phyloP scores from a whole-genome alignment of 371 early-diverging fungal species.

The Ordospora pajunii region DNA sequence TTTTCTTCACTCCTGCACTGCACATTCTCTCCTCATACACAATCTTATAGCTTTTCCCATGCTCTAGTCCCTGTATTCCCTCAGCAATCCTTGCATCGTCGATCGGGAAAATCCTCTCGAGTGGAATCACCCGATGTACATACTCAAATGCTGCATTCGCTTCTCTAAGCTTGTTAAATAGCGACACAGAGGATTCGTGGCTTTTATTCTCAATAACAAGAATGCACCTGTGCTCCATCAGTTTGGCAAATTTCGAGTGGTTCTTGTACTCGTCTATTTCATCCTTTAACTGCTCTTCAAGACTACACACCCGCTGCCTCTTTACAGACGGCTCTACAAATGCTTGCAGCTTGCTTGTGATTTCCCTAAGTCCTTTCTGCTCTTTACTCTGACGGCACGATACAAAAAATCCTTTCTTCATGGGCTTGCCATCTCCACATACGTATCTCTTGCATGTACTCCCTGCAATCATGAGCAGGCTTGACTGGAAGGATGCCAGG shows the following conservation, averaged over 20 bases:
- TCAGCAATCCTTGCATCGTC: conserved; percentile 2
- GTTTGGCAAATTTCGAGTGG: background rate
- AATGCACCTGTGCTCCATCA: conserved; percentile 25
- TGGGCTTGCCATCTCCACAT: background rate
- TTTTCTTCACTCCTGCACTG: background rate
- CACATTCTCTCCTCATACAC: conserved; percentile 30
- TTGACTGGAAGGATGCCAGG: background rate
- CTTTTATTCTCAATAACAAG: conserved; percentile 12
- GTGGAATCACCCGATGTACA: conserved; percentile 24
- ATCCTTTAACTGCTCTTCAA: background rate
- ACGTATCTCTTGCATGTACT: background rate
- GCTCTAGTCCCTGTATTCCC: background rate
- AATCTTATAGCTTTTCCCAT: conserved; percentile 27
- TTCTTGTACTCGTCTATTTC: conserved; percentile 17
- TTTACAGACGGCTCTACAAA: background rate
- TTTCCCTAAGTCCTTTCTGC: conserved; percentile 32
- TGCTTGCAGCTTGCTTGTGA: background rate
- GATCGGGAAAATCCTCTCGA: conserved; percentile 18
- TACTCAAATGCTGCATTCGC: background rate
- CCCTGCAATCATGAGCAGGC: background rate
- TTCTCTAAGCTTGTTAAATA: conserved; percentile 10
- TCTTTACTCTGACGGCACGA: conserved; percentile 34
- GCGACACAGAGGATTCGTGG: background rate
- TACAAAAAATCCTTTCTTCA: conserved; percentile 37
- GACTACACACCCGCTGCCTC: background rate